Evolutionary conservation across 78 protist species (phyloP), one percentile per base, ranked within the genome.

Genomic region (Dictyostelium intermedium): DNA sequence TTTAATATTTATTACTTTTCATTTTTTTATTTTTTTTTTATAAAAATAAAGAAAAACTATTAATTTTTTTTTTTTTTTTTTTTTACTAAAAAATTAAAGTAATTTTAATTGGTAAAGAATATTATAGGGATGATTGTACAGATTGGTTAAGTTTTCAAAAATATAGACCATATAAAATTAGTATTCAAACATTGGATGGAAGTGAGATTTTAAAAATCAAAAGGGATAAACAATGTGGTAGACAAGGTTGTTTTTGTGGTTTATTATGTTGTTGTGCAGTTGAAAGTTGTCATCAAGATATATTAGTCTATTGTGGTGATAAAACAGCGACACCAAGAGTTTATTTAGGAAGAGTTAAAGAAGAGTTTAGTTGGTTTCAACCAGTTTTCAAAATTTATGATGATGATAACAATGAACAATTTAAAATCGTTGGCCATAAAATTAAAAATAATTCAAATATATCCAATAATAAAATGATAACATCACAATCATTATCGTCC

Each of bases 251-350:
- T 18, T 86, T 35, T 39, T 72, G 79, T 34, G 34, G 79, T 34
- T 0, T 72, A 72, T 13, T 72, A 34, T 86, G 83, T 35, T 86
- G 92, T 53, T 53, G 85, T 16, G 79, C 83, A 18, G 39, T 86
- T 32, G 92, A 86, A 34, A 41, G 35, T n/a, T 84, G 92, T 60
- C 92, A 86, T 50, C 92, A 86, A 34, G 92, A 86, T 27, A 2
- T 76, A n/a, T 32, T 53, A 8, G 30, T 86, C 1, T 86, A 34
- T 20, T 14, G 32, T 27, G 92, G 92, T 37, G 73, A 86, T 23
- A 7, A 20, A 1, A 53, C 92, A 7, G 18, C 34, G 1, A 18
- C 37, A 3, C 92, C 92, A 27, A 83, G 92, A 2, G 34, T n/a
- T 20, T 86, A 76, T 27, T 23, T 86, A 5, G 92, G 92, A 10